Evolutionary conservation across 352 stramenopile genomes (phyloP), one percentile per base, ranked within the genome.

Genomic region (Blastocystis sp.): DNA sequence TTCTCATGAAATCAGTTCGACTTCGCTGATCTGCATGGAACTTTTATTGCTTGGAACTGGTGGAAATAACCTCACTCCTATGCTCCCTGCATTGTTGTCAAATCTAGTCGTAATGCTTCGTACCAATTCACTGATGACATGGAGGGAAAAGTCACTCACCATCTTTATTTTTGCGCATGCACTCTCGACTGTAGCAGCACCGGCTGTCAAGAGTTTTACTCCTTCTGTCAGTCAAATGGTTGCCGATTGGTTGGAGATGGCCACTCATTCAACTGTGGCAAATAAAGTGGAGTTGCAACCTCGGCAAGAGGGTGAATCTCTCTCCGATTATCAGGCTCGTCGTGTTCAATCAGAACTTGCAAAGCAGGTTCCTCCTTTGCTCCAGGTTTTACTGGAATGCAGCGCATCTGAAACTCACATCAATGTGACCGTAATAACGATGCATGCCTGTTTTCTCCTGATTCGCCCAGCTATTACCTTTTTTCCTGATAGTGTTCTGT

Each of bases 141-240:
- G 73, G 73, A 29, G 73, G 37, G 73, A 84, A 29, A 63, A 64
- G 34, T 18, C 73, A 26, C 56, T 84, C 2, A 53, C 43, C 20
- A 29, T 50, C 23, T 64, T 84, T 45, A 20, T 66, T 26, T 84
- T 84, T 45, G 73, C 47, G 37, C 73, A 84, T 45, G 4, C 73
- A 2, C 73, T 84, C 5, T 47, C 54, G 1, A 4, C 47, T 8
- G n/a, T 84, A n/a, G 47, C 29, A 8, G 43, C 0, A 1, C 45
- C 43, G n/a, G 6, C 34, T 13, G 3, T 0, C 0, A 8, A 39
- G 3, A 13, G 29, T 29, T 13, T 53, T 53, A 34, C 29, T 18
- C 29, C 64, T 18, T 41, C 50, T 50, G 13, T 84, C 1, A 7
- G 43, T 11, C 6, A 66, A 26, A 47, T 64, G 11, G 47, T 84